Evolutionary conservation across 352 stramenopile genomes (phyloP), one percentile per base, ranked within the genome.

Genomic region (Pythium dissimile): DNA sequence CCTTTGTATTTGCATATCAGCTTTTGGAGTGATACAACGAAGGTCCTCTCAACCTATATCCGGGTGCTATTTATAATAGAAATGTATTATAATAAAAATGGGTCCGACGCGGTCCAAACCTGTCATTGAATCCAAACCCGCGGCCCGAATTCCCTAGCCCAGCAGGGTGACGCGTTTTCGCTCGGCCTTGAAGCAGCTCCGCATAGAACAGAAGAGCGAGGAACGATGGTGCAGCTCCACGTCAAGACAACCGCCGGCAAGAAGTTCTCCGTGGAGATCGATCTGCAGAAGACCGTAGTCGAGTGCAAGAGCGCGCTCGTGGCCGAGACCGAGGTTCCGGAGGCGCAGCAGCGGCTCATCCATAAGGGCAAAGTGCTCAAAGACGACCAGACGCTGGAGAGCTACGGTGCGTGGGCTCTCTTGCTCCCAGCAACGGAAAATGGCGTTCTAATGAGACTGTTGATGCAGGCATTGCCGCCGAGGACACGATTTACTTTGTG

Each of bases 291-390:
- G 38, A 85, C 82, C 3, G 85, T 96, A 15, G 66, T 75, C 26
- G 71, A 83, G 43, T 90, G 87, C 67, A 96, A 96, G 65, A 59
- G 83, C 46, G 70, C 69, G 49, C 87, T 96, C 27, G 80, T 83
- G 53, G 62, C 59, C 6, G 59, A 66, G 47, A 92, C 86, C 24
- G 76, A 88, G 34, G 85, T 96, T 15, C 67, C 84, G 0, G 69
- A 72, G n/a, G 56, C 72, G 42, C 82, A 91, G 53, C 88, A 96
- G 67, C 83, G 88, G 5, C 77, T 96, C 51, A 95, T 96, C 53
- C 89, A 88, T 71, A 93, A 94, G 65, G 88, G 88, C 50, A 97
- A 95, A 65, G 83, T 97, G 53, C 80, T 97, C 51, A 93, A 96
- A 64, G 87, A 97, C 64, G 87, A 95, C 13, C 67, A 80, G 37